These are phyloP conservation scores for Echium plantagineum DNA, from an alignment of 257 asterid species.

Conservation along the genomic window DNA sequence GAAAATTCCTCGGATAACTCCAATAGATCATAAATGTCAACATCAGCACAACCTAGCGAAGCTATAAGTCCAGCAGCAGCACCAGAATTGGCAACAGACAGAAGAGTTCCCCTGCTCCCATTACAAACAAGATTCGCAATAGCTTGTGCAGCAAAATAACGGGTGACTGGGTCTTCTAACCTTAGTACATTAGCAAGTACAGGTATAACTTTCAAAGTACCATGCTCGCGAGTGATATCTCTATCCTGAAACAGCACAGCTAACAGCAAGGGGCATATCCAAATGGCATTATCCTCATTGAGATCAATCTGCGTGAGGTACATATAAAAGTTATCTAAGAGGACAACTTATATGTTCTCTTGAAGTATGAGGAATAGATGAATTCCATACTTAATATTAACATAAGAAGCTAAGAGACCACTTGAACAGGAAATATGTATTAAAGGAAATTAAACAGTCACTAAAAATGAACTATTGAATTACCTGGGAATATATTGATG, in stretches of 20 bases:
- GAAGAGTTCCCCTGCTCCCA: constrained; percentile 99
- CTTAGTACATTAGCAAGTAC: constrained; percentile 69
- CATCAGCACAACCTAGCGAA: constrained; percentile 88
- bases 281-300: constrained; percentile 72
- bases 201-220: constrained; percentile 82
- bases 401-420: too few species aligned
- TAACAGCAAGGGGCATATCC: constrained; percentile 72
- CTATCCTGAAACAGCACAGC: constrained; percentile 80
- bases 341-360: background rate
- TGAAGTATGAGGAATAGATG: too few species aligned
- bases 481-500: constrained; percentile 67
- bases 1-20: constrained; percentile 74
- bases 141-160: constrained; percentile 96
- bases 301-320: constrained; percentile 54
- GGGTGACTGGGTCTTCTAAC: constrained; percentile 74
- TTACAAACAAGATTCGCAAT: constrained; percentile 89
- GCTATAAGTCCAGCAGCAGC: constrained; percentile 84
- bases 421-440: too few species aligned
- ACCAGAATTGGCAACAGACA: constrained; percentile 94
- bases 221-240: constrained; percentile 72
- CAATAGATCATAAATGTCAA: constrained; percentile 61
- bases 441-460: background rate
- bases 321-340: background rate
- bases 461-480: background rate
- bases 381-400: background rate